These are phyloP conservation scores for Entomortierella beljakovae DNA, from an alignment of 192 early-diverging fungal species.

Conservation along the genomic window DNA sequence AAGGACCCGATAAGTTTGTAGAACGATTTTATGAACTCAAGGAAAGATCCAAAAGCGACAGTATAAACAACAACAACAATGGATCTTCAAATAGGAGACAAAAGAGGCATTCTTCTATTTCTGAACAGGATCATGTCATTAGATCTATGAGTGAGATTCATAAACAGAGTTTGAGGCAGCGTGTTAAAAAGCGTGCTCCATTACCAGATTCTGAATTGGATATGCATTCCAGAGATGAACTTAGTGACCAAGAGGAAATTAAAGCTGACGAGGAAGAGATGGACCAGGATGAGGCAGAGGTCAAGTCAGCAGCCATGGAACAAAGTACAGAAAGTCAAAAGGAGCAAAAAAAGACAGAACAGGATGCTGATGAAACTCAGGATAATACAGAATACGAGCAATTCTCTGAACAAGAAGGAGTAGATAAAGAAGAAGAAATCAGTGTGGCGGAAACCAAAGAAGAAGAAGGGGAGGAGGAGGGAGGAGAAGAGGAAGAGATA, in stretches of 20 bases:
- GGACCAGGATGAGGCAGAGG: too few relatives aligned
- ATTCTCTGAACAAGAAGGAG: background rate
- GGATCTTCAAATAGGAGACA: background rate
- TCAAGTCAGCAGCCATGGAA: too few relatives aligned
- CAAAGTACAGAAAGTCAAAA: too few relatives aligned
- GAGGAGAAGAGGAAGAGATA: background rate
- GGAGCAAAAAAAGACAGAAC: slow-evolving; percentile 4
- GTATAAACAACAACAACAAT: background rate
- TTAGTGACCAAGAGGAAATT: background rate
- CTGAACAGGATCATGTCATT: background rate
- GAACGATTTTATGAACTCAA: slow-evolving; percentile 29
- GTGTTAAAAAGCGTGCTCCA: slow-evolving; percentile 38
- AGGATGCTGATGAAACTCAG: background rate
- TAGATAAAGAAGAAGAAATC: background rate
- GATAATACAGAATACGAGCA: slow-evolving; percentile 7
- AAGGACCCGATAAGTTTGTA: slow-evolving; percentile 14
- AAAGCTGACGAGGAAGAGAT: slow-evolving; percentile 6
- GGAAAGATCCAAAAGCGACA: slow-evolving; percentile 4
- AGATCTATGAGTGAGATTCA: slow-evolving; percentile 16
- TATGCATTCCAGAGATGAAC: background rate
- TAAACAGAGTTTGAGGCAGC: slow-evolving; percentile 28
- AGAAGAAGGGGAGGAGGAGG: background rate
- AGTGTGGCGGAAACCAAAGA: too few relatives aligned
- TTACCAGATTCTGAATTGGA: slow-evolving; percentile 9
- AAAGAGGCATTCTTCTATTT: background rate